phyloP scores from a whole-genome alignment of 768 basidiomycete species.

The Porpolomopsis calyptriformis region DNA sequence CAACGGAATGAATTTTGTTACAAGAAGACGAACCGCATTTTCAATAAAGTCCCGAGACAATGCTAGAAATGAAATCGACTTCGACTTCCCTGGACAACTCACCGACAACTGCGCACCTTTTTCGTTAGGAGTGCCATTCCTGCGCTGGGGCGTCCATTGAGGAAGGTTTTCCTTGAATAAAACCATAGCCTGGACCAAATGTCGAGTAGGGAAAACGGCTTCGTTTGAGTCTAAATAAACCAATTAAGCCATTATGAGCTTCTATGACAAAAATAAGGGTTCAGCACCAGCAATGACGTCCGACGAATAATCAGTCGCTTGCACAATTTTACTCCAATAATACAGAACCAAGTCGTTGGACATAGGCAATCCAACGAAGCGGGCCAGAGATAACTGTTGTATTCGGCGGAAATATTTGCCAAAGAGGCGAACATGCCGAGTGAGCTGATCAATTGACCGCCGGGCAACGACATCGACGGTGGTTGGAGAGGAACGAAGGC shows the following conservation, averaged over 20 bases:
- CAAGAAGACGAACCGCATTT: constrained; percentile 61
- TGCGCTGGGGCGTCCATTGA: constrained; percentile 62
- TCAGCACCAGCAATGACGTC: constrained; percentile 46
- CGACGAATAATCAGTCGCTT: constrained; percentile 47
- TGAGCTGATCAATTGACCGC: constrained; percentile 45
- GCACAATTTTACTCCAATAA: constrained; percentile 73
- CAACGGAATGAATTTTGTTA: constrained; percentile 79
- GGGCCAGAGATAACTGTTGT: constrained; percentile 47
- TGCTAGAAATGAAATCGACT: constrained; percentile 26
- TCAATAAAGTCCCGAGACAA: constrained; percentile 63
- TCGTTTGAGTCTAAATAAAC: constrained; percentile 41
- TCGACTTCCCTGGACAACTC: neutral
- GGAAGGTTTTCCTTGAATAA: constrained; percentile 75
- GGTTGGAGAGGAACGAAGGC: constrained; percentile 27
- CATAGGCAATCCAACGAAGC: constrained; percentile 53
- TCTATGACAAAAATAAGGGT: neutral
- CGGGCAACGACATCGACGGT: constrained; percentile 27
- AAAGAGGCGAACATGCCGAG: constrained; percentile 57
- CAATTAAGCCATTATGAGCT: neutral
- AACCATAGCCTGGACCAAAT: constrained; percentile 77
- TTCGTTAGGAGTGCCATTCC: constrained; percentile 48
- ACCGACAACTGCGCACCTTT: constrained; percentile 33
- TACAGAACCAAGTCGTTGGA: constrained; percentile 63
- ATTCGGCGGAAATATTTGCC: constrained; percentile 75
- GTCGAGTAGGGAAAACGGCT: constrained; percentile 65